These are phyloP conservation scores for Avena insularis DNA, from an alignment of 176 grass and related monocot genomes.

Conservation along the genomic window DNA sequence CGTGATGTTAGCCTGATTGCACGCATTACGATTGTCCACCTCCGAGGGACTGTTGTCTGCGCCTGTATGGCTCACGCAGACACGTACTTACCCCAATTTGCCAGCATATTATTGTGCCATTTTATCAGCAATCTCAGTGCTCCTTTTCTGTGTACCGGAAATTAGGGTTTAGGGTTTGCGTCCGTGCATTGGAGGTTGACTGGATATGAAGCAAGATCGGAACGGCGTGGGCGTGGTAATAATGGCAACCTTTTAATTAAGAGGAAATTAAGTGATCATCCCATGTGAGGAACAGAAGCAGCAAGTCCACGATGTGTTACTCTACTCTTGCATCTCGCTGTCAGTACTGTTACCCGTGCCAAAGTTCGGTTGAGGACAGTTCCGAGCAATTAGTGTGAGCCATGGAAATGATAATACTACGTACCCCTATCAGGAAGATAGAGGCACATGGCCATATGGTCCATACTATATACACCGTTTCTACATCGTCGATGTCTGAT, in stretches of 20 bases:
- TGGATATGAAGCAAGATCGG: background rate
- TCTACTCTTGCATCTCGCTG: background rate
- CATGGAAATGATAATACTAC: background rate
- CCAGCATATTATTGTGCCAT: background rate
- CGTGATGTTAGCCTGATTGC: conserved; percentile 20
- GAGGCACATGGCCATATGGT: conserved; percentile 48
- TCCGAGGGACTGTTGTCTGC: background rate
- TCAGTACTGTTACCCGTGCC: background rate
- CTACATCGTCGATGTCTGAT: conserved; percentile 9
- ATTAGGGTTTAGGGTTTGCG: background rate
- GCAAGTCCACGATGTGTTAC: too few species aligned
- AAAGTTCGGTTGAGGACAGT: conserved; percentile 38
- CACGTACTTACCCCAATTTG: background rate
- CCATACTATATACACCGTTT: background rate
- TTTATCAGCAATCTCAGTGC: background rate
- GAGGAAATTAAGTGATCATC: background rate
- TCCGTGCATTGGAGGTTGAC: background rate
- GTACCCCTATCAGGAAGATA: background rate
- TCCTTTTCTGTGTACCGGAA: background rate
- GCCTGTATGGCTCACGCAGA: background rate
- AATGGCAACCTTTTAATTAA: background rate
- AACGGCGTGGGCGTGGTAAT: background rate
- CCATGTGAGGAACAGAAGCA: background rate
- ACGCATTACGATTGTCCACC: conserved; percentile 17
- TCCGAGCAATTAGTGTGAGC: conserved; percentile 33